phyloP scores from a whole-genome alignment of 1,284 basidiomycete genomes.

The Crucibulum parvulum region DNA sequence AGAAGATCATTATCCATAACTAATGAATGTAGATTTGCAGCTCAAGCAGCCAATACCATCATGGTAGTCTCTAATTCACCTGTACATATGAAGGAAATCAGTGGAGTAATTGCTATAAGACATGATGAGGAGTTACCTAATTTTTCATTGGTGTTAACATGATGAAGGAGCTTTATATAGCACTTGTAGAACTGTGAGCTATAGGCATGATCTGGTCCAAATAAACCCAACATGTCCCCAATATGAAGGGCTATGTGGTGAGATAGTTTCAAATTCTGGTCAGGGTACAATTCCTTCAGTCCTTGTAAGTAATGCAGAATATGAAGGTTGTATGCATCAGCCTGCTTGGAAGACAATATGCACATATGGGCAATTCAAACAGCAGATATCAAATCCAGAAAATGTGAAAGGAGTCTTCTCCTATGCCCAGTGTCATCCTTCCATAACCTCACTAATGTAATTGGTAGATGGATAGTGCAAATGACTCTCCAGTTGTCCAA shows the following conservation, averaged over 20 bases:
- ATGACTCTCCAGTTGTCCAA: constrained; percentile 38
- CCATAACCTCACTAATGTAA: constrained; percentile 33
- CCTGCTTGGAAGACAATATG: constrained; percentile 20
- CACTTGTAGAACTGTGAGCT: constrained; percentile 39
- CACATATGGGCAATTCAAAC: constrained; percentile 30
- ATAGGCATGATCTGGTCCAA: constrained; percentile 42
- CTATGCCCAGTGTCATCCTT: constrained; percentile 8
- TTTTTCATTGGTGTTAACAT: constrained; percentile 36
- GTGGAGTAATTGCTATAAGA: not conserved
- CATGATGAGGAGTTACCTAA: constrained; percentile 20
- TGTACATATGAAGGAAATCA: constrained; percentile 6
- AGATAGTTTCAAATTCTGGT: constrained; percentile 27
- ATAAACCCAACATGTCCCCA: constrained; percentile 29
- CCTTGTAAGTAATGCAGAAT: constrained; percentile 27
- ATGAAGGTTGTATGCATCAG: constrained; percentile 17
- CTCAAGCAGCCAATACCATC: constrained; percentile 15
- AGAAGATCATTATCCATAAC: constrained; percentile 20
- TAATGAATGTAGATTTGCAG: constrained; percentile 23
- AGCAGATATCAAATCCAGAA: constrained; percentile 32
- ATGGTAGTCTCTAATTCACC: constrained; percentile 28
- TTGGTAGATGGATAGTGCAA: constrained; percentile 35
- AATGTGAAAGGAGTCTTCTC: constrained; percentile 17
- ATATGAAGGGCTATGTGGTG: constrained; percentile 44
- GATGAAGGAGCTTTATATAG: constrained; percentile 40
- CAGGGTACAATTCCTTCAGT: constrained; percentile 26